Evolutionary conservation across 495 filamentous ascomycete species (phyloP).

Genomic region (Hypomontagnella submonticulosa): DNA sequence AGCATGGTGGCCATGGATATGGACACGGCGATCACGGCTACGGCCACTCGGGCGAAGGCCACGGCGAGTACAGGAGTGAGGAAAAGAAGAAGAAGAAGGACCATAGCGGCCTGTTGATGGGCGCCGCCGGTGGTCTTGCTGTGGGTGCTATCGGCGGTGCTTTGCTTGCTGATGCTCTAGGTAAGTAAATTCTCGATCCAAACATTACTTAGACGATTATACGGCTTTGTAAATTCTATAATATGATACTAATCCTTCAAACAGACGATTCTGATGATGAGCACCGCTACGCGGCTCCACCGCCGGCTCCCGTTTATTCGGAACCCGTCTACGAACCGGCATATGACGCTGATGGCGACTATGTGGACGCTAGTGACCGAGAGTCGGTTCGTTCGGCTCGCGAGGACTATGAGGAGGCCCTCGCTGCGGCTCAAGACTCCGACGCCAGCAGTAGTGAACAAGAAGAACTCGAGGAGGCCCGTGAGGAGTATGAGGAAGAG

Average conservation of each 20-base stretch:
- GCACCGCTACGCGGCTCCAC: conserved; percentile 36
- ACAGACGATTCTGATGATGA: conserved; percentile 47
- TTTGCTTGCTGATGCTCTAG: conserved; percentile 63
- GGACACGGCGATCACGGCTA: conserved; percentile 36
- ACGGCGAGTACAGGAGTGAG: conserved; percentile 48
- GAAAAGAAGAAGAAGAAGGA: conserved; percentile 56
- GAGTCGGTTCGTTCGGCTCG: conserved; percentile 54
- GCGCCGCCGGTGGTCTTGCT: conserved; percentile 65
- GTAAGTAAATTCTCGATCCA: conserved; percentile 49
- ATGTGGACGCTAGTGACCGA: conserved; percentile 53
- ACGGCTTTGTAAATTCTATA: no score
- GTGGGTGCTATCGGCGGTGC: conserved; percentile 68
- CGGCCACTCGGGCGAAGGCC: conserved; percentile 24
- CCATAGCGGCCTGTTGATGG: conserved; percentile 57
- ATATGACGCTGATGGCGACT: conserved; percentile 51
- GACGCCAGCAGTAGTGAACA: conserved; percentile 56
- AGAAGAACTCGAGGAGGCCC: conserved; percentile 57
- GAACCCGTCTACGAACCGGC: conserved; percentile 43
- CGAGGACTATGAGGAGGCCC: conserved; percentile 53
- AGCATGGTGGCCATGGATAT: conserved; percentile 13
- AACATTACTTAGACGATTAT: not conserved
- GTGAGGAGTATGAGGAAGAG: conserved; percentile 60
- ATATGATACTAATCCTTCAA: conserved; percentile 19
- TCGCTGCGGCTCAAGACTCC: conserved; percentile 49
- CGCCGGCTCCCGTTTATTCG: conserved; percentile 25